Conservation (phyloP, 2,329 filamentous ascomycete species). For the Talaromyces sp. region DNA sequence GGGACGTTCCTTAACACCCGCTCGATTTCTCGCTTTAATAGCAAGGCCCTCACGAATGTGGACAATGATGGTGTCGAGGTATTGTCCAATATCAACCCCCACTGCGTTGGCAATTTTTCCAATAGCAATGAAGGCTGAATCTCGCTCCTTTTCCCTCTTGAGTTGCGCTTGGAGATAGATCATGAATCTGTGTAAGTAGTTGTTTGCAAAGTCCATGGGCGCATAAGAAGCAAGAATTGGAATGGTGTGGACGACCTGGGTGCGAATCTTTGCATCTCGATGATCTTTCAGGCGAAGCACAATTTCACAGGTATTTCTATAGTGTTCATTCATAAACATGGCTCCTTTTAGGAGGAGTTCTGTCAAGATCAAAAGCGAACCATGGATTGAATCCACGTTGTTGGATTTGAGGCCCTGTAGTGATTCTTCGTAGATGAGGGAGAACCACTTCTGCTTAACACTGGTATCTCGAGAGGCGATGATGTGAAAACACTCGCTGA, state of each 20-base stretch:
- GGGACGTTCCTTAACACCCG: constrained; percentile 58
- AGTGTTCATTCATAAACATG: constrained; percentile 98
- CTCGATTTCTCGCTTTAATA: constrained; percentile 63
- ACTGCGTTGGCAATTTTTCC: constrained; percentile 95
- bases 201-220: constrained; percentile 79
- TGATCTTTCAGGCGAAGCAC: constrained; percentile 91
- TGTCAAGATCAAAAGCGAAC: constrained; percentile 86
- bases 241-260: constrained; percentile 85
- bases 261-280: constrained; percentile 77
- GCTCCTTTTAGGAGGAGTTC: constrained; percentile 90
- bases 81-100: constrained; percentile 88
- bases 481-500: constrained; percentile 93
- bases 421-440: constrained; percentile 83
- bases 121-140: constrained; percentile 91
- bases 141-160: constrained; percentile 90
- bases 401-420: constrained; percentile 71
- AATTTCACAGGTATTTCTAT: constrained; percentile 86
- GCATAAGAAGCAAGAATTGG: constrained; percentile 90
- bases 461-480: constrained; percentile 87
- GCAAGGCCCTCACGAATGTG: constrained; percentile 90
- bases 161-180: constrained; percentile 88
- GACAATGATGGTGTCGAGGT: constrained; percentile 87
- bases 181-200: constrained; percentile 94
- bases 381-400: constrained; percentile 84
- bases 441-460: constrained; percentile 82